Evolutionary conservation across 148 eudicot species (phyloP).

Genomic region (Rhododendron williamsianum): DNA sequence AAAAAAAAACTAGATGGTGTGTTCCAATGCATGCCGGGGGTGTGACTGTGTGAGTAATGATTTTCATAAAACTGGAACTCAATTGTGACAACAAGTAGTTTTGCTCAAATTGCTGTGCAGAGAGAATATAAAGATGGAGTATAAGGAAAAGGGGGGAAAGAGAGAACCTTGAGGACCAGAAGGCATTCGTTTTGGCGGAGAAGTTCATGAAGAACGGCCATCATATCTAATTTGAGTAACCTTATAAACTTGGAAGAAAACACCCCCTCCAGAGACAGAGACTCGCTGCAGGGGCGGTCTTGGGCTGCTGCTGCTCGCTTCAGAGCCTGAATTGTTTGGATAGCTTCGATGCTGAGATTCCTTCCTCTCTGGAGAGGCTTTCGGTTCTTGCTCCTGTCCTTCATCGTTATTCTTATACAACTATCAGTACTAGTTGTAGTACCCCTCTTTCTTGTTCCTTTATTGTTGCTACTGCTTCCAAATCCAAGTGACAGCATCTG

Average conservation of each 20-base stretch:
- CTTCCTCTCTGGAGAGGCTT: slow-evolving; percentile 64
- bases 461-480: not conserved
- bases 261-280: slow-evolving; percentile 21
- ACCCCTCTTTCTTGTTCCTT: not conserved
- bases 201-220: slow-evolving; percentile 64
- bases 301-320: slow-evolving; percentile 37
- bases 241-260: slow-evolving; percentile 36
- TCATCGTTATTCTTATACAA: slow-evolving; percentile 27
- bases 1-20: not conserved
- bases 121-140: not conserved
- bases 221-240: slow-evolving; percentile 52
- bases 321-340: slow-evolving; percentile 52
- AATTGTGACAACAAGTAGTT: not conserved
- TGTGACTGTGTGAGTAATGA: not conserved
- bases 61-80: not conserved
- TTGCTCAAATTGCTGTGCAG: not conserved
- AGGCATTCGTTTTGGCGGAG: slow-evolving; percentile 46
- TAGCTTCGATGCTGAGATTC: slow-evolving; percentile 58
- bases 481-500: not conserved
- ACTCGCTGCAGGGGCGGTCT: not conserved
- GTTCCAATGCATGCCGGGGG: not conserved
- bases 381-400: slow-evolving; percentile 70
- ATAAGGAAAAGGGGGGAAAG: not conserved
- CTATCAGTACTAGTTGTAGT: not conserved
- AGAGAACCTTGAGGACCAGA: slow-evolving; percentile 44